phyloP scores from a whole-genome alignment of 1,139 yeast species.

The Meyerozyma guilliermondii region DNA sequence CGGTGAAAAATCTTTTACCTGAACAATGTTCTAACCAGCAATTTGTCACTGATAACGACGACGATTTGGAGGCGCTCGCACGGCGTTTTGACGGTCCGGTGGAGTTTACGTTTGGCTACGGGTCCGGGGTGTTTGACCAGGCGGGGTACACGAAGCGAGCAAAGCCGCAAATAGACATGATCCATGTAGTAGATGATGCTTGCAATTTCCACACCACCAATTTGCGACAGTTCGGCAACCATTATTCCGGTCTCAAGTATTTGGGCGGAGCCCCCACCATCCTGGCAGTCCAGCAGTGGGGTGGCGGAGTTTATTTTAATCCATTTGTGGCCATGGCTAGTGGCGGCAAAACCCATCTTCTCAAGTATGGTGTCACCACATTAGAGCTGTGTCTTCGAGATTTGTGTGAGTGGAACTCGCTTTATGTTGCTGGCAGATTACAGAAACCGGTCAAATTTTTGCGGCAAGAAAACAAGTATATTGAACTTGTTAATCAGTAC shows the following conservation, averaged over 20 bases:
- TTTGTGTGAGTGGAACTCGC: constrained; percentile 73
- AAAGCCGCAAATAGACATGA: constrained; percentile 76
- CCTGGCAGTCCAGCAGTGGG: constrained; percentile 60
- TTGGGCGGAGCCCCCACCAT: constrained; percentile 55
- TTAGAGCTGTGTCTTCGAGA: constrained; percentile 58
- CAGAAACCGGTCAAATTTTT: constrained; percentile 89
- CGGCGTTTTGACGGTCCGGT: constrained; percentile 65
- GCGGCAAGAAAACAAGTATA: constrained; percentile 25
- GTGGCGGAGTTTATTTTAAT: constrained; percentile 91
- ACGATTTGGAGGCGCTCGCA: constrained; percentile 46
- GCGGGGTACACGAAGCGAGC: constrained; percentile 39
- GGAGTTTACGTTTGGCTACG: constrained; percentile 82
- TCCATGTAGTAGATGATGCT: constrained; percentile 77
- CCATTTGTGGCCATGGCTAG: constrained; percentile 73
- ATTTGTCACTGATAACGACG: constrained; percentile 39
- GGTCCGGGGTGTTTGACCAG: constrained; percentile 90
- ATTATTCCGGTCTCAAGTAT: constrained; percentile 65
- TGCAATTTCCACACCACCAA: constrained; percentile 72
- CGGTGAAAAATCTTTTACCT: background rate
- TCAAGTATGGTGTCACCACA: constrained; percentile 86
- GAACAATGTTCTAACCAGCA: constrained; percentile 41
- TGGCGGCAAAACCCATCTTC: constrained; percentile 27
- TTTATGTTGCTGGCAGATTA: constrained; percentile 87
- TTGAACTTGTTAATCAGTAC: constrained; percentile 64
- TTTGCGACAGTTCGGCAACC: constrained; percentile 58